Evolutionary conservation across 1,139 yeast genomes (phyloP).

Genomic region (Kurtzmaniella natalensis): DNA sequence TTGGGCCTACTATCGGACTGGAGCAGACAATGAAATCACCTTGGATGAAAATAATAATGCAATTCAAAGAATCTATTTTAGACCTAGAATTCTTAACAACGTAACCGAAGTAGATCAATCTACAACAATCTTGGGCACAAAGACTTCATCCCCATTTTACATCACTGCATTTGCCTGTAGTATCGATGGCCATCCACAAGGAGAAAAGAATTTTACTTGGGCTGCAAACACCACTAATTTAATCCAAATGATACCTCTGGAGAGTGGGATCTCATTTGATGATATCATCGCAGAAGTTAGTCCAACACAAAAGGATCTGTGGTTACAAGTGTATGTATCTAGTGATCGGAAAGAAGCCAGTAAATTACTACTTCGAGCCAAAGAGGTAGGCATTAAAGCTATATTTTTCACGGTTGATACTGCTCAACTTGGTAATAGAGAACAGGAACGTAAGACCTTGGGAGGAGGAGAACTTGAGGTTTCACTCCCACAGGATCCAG

Average conservation of each 20-base stretch:
- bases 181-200: conserved; percentile 47
- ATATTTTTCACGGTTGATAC: conserved; percentile 15
- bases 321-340: conserved; percentile 37
- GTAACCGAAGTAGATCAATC: conserved; percentile 43
- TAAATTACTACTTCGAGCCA: conserved; percentile 8
- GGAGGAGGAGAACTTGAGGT: conserved; percentile 3
- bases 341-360: conserved; percentile 4
- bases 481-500: conserved; percentile 3
- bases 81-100: conserved; percentile 65
- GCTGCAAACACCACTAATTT: conserved; percentile 40
- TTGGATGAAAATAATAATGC: conserved; percentile 77
- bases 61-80: conserved; percentile 71
- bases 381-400: conserved; percentile 10
- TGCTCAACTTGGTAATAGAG: conserved; percentile 16
- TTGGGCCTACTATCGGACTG: conserved; percentile 80
- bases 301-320: conserved; percentile 17
- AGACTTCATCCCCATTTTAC: conserved; percentile 46
- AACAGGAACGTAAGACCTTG: conserved; percentile 8
- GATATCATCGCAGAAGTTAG: conserved; percentile 46
- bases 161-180: conserved; percentile 53
- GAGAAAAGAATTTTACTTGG: conserved; percentile 44
- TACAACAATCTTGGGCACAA: conserved; percentile 46
- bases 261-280: conserved; percentile 48
- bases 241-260: conserved; percentile 51
- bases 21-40: conserved; percentile 78